These are phyloP conservation scores for Exserohilum rostratum DNA, from an alignment of 2,329 filamentous ascomycete species.

Conservation along the genomic window DNA sequence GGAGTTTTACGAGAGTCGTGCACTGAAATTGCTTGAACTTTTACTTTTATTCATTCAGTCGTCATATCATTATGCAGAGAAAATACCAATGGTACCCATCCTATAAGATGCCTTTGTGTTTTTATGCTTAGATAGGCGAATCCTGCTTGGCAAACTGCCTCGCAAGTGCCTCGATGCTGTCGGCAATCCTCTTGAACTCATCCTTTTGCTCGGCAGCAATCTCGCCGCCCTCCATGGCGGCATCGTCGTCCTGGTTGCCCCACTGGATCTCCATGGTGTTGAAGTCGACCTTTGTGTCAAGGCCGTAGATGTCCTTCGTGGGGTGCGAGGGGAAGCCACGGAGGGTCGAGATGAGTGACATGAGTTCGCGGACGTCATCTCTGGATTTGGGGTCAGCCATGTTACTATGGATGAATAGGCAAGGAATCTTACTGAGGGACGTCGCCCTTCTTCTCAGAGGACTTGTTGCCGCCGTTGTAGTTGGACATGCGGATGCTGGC, in stretches of 20 bases:
- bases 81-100: neutral
- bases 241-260: slow-evolving; percentile 49
- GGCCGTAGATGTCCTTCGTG: slow-evolving; percentile 49
- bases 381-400: slow-evolving; percentile 19
- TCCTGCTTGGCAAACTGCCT: slow-evolving; percentile 52
- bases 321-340: slow-evolving; percentile 50
- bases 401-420: neutral
- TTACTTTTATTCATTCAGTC: neutral
- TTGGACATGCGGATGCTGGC: slow-evolving; percentile 44
- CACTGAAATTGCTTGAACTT: neutral
- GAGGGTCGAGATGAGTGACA: slow-evolving; percentile 46
- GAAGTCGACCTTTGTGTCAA: slow-evolving; percentile 49
- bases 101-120: neutral
- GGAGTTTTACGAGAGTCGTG: too few species aligned
- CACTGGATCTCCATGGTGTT: slow-evolving; percentile 53
- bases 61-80: neutral
- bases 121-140: slow-evolving; percentile 34
- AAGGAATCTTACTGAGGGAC: slow-evolving; percentile 34
- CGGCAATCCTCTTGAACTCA: slow-evolving; percentile 51
- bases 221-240: slow-evolving; percentile 39
- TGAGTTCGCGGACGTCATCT: slow-evolving; percentile 51
- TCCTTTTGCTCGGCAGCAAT: slow-evolving; percentile 51
- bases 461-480: slow-evolving; percentile 39
- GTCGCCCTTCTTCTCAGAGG: slow-evolving; percentile 48
- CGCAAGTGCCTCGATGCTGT: slow-evolving; percentile 51